Base-by-base conservation (phyloP, 2,329 filamentous ascomycete genomes). In the Pseudogymnoascus sp. region DNA sequence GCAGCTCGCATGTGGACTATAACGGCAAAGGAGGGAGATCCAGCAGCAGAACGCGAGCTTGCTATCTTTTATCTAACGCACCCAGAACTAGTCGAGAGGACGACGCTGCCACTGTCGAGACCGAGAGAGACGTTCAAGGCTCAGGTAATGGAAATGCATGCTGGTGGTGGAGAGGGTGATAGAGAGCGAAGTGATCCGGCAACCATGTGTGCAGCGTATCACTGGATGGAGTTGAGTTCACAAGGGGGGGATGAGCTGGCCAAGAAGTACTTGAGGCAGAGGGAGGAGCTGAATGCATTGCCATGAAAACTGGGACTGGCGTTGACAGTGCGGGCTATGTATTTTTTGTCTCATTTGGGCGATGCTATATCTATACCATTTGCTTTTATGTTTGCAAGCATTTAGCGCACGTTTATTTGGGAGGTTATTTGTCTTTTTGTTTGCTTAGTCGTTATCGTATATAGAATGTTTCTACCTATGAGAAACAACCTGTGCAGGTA, bases 191-290 rank as follows among this genome's bases (percentile, higher is more conserved):
- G 87, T 65, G 91, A 97, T 73, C 90, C 91, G 1, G 88, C 88
- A 62, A 86, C 92, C 45, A 95, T 97, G 90, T 97, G 93, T 71
- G 85, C 96, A 64, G 93, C 93, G 8, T 87, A 96, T 76, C 93
- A 97, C 79, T 97, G 93, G 93, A 97, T 97, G 92, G 91, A 93
- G 77, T 81, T 90, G 68, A 92, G 90, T 39, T 89, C 91, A 69
- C 83, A 84, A 63, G 92, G 92, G n/a, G 92, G 92, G 1, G 93
- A 97, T 73, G 84, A 89, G 71, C 79, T 96, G 69, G 93, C 93
- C 18, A 87, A 86, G 73, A 89, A 88, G 73, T 93, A 93, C 76
- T 78, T 97, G 74, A 83, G 87, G 67, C 90, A 96, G 77, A 69
- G 71, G 18, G 71, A 73, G 62, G 71, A 73, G 65, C 36, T 73